phyloP scores from a whole-genome alignment of 148 eudicot species.

The Beta vulgaris region DNA sequence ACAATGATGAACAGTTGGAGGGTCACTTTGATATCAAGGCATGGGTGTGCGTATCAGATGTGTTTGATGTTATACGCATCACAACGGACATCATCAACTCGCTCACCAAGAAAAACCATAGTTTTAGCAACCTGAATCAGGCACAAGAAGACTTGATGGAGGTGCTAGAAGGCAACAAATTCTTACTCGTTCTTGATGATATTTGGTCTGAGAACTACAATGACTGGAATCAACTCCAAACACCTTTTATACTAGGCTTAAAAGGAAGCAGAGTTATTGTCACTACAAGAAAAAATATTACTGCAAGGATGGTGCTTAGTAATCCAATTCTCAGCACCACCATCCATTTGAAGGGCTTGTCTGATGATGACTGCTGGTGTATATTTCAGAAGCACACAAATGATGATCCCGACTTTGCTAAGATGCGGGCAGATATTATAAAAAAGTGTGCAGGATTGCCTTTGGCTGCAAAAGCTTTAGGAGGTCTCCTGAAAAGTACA shows the following conservation, averaged over 20 bases:
- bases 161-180: background rate
- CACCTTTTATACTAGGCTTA: background rate
- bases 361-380: constrained; percentile 13
- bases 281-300: constrained; percentile 5
- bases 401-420: too few relatives aligned
- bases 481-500: too few relatives aligned
- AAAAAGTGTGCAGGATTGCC: too few relatives aligned
- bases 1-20: background rate
- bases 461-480: too few relatives aligned
- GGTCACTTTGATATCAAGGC: constrained; percentile 8
- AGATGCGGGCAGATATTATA: too few relatives aligned
- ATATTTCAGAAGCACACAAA: constrained; percentile 5
- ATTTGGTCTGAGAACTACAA: constrained; percentile 7
- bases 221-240: background rate
- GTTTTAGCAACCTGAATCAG: background rate
- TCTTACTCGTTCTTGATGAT: constrained; percentile 21
- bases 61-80: constrained; percentile 2
- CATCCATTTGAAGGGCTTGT: background rate
- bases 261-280: constrained; percentile 9
- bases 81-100: constrained; percentile 1
- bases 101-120: background rate
- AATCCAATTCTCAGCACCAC: background rate
- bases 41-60: constrained; percentile 9
- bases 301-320: background rate
- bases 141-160: background rate